Base-by-base conservation (phyloP, 169 alveolate species). In the Condylostoma magnum region DNA sequence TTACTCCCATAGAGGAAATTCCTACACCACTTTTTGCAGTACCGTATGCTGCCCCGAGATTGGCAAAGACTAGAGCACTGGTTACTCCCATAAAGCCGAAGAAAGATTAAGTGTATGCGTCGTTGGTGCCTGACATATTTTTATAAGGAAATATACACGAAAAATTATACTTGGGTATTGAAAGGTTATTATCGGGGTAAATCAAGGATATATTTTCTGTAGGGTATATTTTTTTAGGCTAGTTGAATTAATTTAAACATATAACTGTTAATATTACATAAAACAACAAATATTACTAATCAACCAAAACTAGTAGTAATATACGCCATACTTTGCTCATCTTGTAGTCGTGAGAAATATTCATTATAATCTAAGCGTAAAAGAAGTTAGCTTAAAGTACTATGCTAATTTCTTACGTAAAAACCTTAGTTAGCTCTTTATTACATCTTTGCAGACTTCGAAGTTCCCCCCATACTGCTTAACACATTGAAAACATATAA, bases 11-110 rank as follows among this genome's bases (percentile, higher is more conserved):
- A 78, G 99, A 93, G 52, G 99, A 89, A 69, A 98, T 97, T 36
- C 99, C 99, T 27, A 97, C 99, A 44, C 99, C 99, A 54, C 98
- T 87, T 87, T 97, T 96, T 22, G 99, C 99, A 34, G 99, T 96
- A 28, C 98, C 99, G 87, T 97, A 98, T 67, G 99, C 99, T 18
- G 99, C 99, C 46, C 99, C 99, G 78, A 98, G 92, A 79, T 97
- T 97, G 85, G 93, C 56, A 60, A 76, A 81, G 46, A 96, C 98
- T 73, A 97, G 88, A 78, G 99, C 99, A 31, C 96, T 81, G 46
- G 99, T 98, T 47, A 98, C 96, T 55, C 99, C 99, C 97, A 97
- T 96, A 80, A 94, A 96, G 69, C 99, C 99, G 87, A 97, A 98
- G 87, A 98, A 97, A 46, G 60, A 47, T 30, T 46, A 37, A 25